phyloP scores from a whole-genome alignment of 1,139 yeast genomes.

The Suhomyces coccinellae region DNA sequence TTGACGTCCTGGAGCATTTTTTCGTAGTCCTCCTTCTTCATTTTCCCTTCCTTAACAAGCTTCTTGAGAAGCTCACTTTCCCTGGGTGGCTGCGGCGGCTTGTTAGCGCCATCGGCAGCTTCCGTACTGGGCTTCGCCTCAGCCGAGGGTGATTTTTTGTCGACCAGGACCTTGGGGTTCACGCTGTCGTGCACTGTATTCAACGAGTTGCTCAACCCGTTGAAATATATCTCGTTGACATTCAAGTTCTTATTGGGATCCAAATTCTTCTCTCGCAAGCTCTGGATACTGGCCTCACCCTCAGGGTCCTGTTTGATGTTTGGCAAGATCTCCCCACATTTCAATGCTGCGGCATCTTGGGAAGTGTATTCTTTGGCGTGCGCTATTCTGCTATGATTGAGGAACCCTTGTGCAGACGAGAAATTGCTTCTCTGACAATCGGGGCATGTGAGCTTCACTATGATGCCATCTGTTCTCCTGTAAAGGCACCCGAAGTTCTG shows the following conservation, averaged over 20 bases:
- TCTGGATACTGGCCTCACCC: constrained; percentile 48
- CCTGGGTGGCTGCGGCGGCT: background rate
- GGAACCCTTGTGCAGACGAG: constrained; percentile 77
- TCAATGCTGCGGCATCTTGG: constrained; percentile 73
- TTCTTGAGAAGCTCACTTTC: constrained; percentile 28
- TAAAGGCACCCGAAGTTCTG: constrained; percentile 58
- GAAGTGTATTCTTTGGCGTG: constrained; percentile 71
- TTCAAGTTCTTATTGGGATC: constrained; percentile 45
- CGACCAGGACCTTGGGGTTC: background rate
- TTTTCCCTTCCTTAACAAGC: constrained; percentile 27
- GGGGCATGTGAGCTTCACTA: constrained; percentile 68
- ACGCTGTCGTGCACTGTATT: constrained; percentile 19
- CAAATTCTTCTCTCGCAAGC: constrained; percentile 40
- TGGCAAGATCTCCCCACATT: constrained; percentile 63
- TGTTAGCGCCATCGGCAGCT: background rate
- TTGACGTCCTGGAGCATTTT: constrained; percentile 26
- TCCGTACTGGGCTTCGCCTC: constrained; percentile 2
- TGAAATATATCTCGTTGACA: constrained; percentile 41
- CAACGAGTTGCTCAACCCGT: constrained; percentile 30
- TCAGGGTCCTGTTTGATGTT: constrained; percentile 61
- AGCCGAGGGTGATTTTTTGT: constrained; percentile 3
- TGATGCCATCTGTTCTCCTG: constrained; percentile 69
- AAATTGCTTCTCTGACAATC: constrained; percentile 69
- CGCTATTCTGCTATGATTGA: constrained; percentile 74
- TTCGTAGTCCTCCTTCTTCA: constrained; percentile 29